phyloP scores from a whole-genome alignment of 257 asterid genomes.

The Penstemon newberryi region DNA sequence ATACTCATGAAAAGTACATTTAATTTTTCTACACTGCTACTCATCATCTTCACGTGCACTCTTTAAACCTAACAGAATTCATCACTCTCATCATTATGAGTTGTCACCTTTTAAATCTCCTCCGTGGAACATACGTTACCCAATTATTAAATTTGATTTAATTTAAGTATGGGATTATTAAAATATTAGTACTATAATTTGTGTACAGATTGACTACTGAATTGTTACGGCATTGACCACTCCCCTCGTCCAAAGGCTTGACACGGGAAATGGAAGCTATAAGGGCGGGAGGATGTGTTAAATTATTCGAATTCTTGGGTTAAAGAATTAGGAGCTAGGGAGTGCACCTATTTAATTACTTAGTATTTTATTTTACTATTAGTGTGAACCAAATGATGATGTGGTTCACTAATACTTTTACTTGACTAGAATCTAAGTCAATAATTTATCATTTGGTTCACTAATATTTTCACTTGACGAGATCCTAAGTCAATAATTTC shows the following conservation, averaged over 20 bases:
- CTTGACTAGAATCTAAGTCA: not conserved
- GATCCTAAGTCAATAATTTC: slow-evolving; percentile 25
- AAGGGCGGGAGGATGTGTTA: not conserved
- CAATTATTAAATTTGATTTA: not conserved
- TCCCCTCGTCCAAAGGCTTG: slow-evolving; percentile 11
- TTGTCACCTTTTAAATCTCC: slow-evolving; percentile 34
- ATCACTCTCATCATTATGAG: slow-evolving; percentile 26
- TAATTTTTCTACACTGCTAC: slow-evolving; percentile 6
- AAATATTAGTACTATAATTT: slow-evolving; percentile 14
- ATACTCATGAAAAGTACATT: not conserved
- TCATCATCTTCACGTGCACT: slow-evolving; percentile 33
- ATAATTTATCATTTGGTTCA: too few relatives aligned
- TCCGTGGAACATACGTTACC: slow-evolving; percentile 59
- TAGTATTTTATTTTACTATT: not conserved
- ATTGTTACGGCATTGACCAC: slow-evolving; percentile 48
- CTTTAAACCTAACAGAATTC: slow-evolving; percentile 6
- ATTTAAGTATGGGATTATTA: not conserved
- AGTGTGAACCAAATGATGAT: not conserved
- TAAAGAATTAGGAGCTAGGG: not conserved
- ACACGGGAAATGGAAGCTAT: slow-evolving; percentile 5
- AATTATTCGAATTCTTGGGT: slow-evolving; percentile 13
- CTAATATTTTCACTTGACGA: not conserved
- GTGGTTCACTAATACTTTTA: slow-evolving; percentile 2
- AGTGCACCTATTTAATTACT: not conserved
- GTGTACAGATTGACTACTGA: slow-evolving; percentile 30